Evolutionary conservation across 495 filamentous ascomycete species (phyloP), one percentile per base, ranked within the genome.

Genomic region (Xylaria grammica): DNA sequence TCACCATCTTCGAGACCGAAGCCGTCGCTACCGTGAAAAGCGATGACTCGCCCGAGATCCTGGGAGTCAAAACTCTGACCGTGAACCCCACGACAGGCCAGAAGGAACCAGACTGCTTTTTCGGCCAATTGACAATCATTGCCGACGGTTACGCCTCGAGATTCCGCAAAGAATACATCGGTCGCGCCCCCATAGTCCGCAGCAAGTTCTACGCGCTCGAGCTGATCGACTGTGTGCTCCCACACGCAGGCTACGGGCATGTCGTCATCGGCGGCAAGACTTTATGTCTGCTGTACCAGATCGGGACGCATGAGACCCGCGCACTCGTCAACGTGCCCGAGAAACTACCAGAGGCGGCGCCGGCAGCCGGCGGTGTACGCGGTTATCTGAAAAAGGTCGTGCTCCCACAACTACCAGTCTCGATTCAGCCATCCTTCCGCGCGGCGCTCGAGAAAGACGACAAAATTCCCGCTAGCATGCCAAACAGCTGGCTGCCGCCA

Each of bases 281-380:
- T 5, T 94, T 94, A 1, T 89, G 97, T 48, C 87, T 99, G 20
- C 85, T 99, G 63, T 99, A 99, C 81, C 95, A 98, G 79, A 99
- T 99, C 77, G 94, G 96, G 69, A 90, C 92, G 13, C 92, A 90
- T 79, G 95, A 97, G 76, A 99, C 95, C 4, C 86, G 95, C 49
- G 90, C 91, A 20, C 84, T 99, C 13, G 85, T 98, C 69, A 94
- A 98, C 77, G 85, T 99, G n/a, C 93, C 93, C 19, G 88, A 91
- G 54, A 86, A 89, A 69, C 76, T 89, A 3, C 87, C 92, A n/a
- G 84, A 86, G 5, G 93, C 94, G 0, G 81, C 84, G 0, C 70
- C 86, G 10, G 80, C 85, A 24, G 85, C 83, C 45, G 94, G 96
- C 66, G 93, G 93, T 52, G 90, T 97, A 9, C 91, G 93, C 67